Percentiles rank a stretch among this genome's conserved stretches.
Conservation (phyloP, 2,329 filamentous ascomycete species). For the Fusarium longipes region DNA sequence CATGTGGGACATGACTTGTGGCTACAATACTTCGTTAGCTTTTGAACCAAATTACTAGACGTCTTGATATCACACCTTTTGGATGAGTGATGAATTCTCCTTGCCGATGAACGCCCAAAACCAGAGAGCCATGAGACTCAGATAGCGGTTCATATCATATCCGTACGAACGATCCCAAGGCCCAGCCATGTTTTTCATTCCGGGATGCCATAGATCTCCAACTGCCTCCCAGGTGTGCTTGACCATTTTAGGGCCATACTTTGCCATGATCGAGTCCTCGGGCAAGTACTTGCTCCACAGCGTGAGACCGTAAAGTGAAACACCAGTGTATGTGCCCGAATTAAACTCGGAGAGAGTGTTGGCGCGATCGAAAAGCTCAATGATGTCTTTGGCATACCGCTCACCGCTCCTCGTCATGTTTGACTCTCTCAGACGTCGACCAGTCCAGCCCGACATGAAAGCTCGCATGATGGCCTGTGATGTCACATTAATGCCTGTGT, state of each 20-base stretch:
- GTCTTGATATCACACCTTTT: slow-evolving; percentile 39
- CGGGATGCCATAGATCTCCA: slow-evolving; percentile 66
- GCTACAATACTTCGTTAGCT: slow-evolving; percentile 43
- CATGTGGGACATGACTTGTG: slow-evolving; percentile 67
- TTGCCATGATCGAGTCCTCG: slow-evolving; percentile 62
- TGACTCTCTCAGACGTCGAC: slow-evolving; percentile 61
- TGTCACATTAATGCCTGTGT: neutral
- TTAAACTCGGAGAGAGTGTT: slow-evolving; percentile 72
- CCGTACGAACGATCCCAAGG: slow-evolving; percentile 74
- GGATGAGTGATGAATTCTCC: slow-evolving; percentile 52
- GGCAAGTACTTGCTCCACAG: slow-evolving; percentile 71
- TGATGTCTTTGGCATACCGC: slow-evolving; percentile 64
- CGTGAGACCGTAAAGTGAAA: slow-evolving; percentile 68
- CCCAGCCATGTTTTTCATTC: slow-evolving; percentile 69
- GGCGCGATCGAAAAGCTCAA: slow-evolving; percentile 66
- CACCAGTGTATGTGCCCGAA: slow-evolving; percentile 70
- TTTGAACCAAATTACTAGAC: fast-evolving
- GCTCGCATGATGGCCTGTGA: slow-evolving; percentile 67
- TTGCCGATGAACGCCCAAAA: slow-evolving; percentile 69
- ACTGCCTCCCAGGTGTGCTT: slow-evolving; percentile 63
- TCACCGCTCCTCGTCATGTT: slow-evolving; percentile 71
- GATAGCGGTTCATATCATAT: slow-evolving; percentile 71
- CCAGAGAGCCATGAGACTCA: slow-evolving; percentile 67
- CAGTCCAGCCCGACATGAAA: slow-evolving; percentile 69
- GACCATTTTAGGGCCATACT: slow-evolving; percentile 64